A percentile compares a stretch with the other conserved stretches of the same genome.
Conservation (phyloP, 2,329 filamentous ascomycete genomes). For the Aspergillus jensenii region DNA sequence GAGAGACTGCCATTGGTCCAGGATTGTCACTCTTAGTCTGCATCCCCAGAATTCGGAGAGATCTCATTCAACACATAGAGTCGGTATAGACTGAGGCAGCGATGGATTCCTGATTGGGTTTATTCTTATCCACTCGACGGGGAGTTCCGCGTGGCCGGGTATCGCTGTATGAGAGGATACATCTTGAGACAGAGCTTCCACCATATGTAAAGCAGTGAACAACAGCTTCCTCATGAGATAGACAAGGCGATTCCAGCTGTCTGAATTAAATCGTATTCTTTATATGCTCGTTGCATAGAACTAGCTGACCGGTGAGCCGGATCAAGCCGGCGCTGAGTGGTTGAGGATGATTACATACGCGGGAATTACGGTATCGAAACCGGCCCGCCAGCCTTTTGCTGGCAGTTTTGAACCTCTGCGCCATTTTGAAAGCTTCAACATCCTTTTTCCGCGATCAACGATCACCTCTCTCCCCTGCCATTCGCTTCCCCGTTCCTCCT, state of each 20-base stretch:
- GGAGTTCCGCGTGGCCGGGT: constrained; percentile 8
- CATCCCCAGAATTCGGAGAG: background rate
- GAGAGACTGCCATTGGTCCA: constrained; percentile 1
- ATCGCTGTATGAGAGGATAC: background rate
- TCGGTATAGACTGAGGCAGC: background rate
- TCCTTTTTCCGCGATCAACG: constrained; percentile 22
- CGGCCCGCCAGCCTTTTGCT: constrained; percentile 23
- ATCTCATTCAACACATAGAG: background rate
- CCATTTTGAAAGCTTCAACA: constrained; percentile 23
- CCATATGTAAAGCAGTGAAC: background rate
- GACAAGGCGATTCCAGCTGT: constrained; percentile 1
- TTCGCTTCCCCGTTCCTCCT: constrained; percentile 23
- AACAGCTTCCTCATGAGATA: background rate
- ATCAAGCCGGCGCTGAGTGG: constrained; percentile 16
- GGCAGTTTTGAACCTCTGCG: constrained; percentile 17
- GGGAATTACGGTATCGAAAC: constrained; percentile 21
- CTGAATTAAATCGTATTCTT: constrained; percentile 15
- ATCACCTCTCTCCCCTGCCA: constrained; percentile 16
- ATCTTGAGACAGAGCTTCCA: background rate
- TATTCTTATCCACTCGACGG: constrained; percentile 14
- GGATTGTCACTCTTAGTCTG: background rate
- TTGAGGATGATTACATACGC: constrained; percentile 21
- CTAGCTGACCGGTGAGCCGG: constrained; percentile 14
- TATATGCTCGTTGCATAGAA: background rate
- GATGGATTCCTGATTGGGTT: constrained; percentile 4